Base-by-base conservation (phyloP, 805 yeast genomes). In the Nakazawaea peltata region DNA sequence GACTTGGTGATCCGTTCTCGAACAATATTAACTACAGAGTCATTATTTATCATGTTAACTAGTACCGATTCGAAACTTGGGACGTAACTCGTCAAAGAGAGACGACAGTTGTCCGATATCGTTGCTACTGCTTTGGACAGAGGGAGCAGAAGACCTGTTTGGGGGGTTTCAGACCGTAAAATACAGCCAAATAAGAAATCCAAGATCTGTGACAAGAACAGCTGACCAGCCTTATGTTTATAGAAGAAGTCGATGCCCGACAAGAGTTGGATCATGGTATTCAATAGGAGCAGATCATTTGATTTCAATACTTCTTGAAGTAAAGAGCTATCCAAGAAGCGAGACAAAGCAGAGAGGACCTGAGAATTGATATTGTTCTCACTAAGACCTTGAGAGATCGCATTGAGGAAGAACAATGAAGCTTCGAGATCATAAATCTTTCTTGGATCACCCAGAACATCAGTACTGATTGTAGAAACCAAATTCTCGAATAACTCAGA, bases 211-310 rank as follows among this genome's bases (percentile, higher is more conserved):
- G 74, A 60, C 11, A 82, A 53, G 42, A 63, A 73, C 2, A 46
- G 43, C 8, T 50, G 41, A 3, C 83, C 83, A 5, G 40, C 42
- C 0, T 57, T 45, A 1, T 64, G 49, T 42, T 69, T 69, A 50
- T 79, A 80, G 46, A 71, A 82, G 50, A 74, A 72, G 28, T 69
- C 75, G 28, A 77, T 65, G 0, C 76, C 65, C 0, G 86, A 73
- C 4, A 84, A 57, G 30, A 77, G 70, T 31, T 65, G 66, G 4
- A 80, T 70, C 3, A 75, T 63, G 0, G 82, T 71, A 30, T 68
- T 64, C 23, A 66, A 49, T n/a, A n/a, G n/a, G n/a, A n/a, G n/a
- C 3, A 70, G 56, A 21, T 21, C 23, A 21, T 7, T 8, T 10
- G 10, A 7, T 8, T 26, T 5, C 12, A 33, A 27, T 5, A 53